Evolutionary conservation across 106 monocot species (phyloP), one percentile per base, ranked within the genome.

Genomic region (Vanilla planifolia): DNA sequence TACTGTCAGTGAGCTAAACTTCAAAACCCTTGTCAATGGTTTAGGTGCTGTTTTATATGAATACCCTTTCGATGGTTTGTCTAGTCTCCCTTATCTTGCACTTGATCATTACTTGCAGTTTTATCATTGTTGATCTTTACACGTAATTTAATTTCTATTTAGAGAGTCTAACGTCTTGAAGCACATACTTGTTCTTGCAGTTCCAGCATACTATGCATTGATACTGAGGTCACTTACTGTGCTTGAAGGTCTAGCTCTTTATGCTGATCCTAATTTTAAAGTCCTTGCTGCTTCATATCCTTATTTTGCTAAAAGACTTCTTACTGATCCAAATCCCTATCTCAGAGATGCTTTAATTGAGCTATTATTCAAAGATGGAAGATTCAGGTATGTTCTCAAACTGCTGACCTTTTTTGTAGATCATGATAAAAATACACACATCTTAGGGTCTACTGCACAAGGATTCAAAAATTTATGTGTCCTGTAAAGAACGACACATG

Each of bases 221-320:
- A 92, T 98, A 72, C 70, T 98, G 73, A 84, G 98, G 66, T 98
- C 98, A 13, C 91, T 98, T 59, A 98, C 98, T 61, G 92, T 98
- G 44, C 65, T 98, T 59, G 98, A 98, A 88, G 98, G 98, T 40
- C 67, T 92, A 50, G 92, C 92, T 59, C 68, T 92, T 61, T 88
- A 88, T 71, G 98, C 98, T 41, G 98, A 98, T 73, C 98, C 98
- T 6, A 80, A 92, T 73, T 98, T 98, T 48, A 98, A 98, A 67
- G 98, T 98, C 59, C 85, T 98, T 64, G 98, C 98, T 43, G 98
- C 98, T 8, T 98, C 92, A 62, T 98, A 98, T 78, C 98, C 98
- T 33, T 92, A 98, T 79, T 98, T 98, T 75, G 98, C 98, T 19
- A 98, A 98, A 73, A 82, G 98, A 68, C 92, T 98, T 65, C 79